Evolutionary conservation across 2,329 filamentous ascomycete genomes (phyloP), one percentile per base, ranked within the genome.

Genomic region (Diaporthe longicolla): DNA sequence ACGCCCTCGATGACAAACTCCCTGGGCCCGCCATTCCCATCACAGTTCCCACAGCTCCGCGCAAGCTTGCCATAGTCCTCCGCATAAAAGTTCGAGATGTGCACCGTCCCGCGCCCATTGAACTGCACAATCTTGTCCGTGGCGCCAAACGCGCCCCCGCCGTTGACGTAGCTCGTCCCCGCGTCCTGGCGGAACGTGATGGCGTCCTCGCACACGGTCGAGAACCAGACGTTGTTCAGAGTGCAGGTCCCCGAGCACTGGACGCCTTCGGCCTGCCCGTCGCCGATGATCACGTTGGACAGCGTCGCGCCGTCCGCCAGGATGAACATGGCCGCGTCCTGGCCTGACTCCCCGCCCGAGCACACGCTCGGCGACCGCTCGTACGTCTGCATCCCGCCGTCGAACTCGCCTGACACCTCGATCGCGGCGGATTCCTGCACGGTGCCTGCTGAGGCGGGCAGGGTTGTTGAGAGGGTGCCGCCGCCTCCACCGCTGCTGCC

Each of bases 281-380:
- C 82, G 26, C 87, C 86, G 72, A 88, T 87, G 77, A 89, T 86
- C 77, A 85, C 86, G 78, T 89, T 88, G 77, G 82, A 85, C 26
- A 89, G 81, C 24, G 83, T 86, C 26, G 84, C 87, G 59, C 87
- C 87, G 65, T 85, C 81, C 77, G 85, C 81, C 63, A 89, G 80
- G 73, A 86, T 82, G 84, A 89, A 89, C 76, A 89, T 85, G 50
- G 87, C 85, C n/a, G 63, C 63, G 63, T 66, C 63, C 45, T 50
- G 29, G 29, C 45, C 45, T 8, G 45, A 37, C 63, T 66, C 63
- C 1, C 29, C 63, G 29, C 21, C 45, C 19, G 63, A 26, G 63
- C 63, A 66, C 21, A 66, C 63, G 45, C 63, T 66, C 32, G 63
- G 63, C 63, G 45, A 66, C 29, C 63, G 63, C 63, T 66, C 63